Evolutionary conservation across 1,284 basidiomycete species (phyloP), one percentile per base, ranked within the genome.

Genomic region (Malassezia sp.): DNA sequence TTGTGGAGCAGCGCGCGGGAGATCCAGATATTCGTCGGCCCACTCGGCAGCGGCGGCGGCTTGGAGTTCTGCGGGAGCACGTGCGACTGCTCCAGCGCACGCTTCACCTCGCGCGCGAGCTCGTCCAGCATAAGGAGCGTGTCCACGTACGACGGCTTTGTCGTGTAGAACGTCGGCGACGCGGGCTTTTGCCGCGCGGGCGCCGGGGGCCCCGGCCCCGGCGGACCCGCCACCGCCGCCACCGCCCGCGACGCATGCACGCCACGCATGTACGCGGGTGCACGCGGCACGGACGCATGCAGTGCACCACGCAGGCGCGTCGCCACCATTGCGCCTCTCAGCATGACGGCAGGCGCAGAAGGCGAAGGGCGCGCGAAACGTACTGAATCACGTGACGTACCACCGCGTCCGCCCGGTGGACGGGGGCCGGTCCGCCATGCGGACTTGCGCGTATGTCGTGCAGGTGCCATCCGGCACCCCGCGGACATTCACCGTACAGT

Each of bases 151-250:
- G 75, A 74, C 0, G 84, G 75, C 35, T 82, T 80, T n/a, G 80
- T 83, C n/a, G 87, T 87, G 73, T 85, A 93, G 74, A 88, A 90
- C 39, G 80, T 79, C 14, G 84, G 77, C 1, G 85, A 83, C 2
- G 59, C 45, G 1, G 75, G 75, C 48, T 72, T 72, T 32, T 57
- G 38, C 4, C 70, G 72, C 11, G 45, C 39, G 2, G 58, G 57
- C 36, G 49, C 26, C 15, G 43, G 41, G 7, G 38, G 37, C 20
- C 8, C 17, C 30, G 33, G 30, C 4, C 20, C 31, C 11, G 39
- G 26, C 11, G 21, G 27, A 8, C 18, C 17, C 2, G 39, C 15
- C 21, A 29, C 9, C 8, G 39, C 39, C 10, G 31, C 29, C 17
- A 18, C 29, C 30, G 38, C 27, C 10, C 28, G 38, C n/a, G 29